Evolutionary conservation across 495 filamentous ascomycete genomes (phyloP).

Genomic region (Penicillium samsonianum): DNA sequence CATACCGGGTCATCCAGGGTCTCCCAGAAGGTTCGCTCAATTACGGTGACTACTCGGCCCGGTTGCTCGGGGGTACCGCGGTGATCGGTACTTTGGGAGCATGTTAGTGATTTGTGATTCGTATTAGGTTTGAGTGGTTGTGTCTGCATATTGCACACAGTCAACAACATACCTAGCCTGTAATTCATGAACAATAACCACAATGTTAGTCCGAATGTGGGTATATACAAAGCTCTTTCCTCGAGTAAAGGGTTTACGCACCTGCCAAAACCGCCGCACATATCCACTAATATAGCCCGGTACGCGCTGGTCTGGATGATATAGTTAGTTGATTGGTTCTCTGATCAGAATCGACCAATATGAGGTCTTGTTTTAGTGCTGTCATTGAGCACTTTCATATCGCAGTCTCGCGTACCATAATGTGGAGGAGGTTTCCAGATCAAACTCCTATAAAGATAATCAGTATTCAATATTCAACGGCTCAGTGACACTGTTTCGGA

Average conservation of each 20-base stretch:
- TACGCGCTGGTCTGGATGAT: slow-evolving; percentile 67
- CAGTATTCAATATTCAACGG: not conserved
- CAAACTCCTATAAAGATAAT: slow-evolving; percentile 64
- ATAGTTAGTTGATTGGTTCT: slow-evolving; percentile 5
- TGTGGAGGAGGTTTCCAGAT: slow-evolving; percentile 99
- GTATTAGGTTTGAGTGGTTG: not conserved
- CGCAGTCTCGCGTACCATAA: slow-evolving; percentile 64
- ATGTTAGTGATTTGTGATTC: slow-evolving; percentile 1
- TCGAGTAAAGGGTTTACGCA: slow-evolving; percentile 7
- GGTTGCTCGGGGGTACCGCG: slow-evolving; percentile 85
- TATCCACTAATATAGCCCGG: slow-evolving; percentile 94
- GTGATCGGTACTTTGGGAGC: slow-evolving; percentile 71
- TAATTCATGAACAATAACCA: slow-evolving; percentile 12
- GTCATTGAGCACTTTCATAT: not conserved
- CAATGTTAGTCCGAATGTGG: slow-evolving; percentile 1
- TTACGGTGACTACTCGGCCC: slow-evolving; percentile 91
- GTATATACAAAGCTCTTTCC: too few species aligned
- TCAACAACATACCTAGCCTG: slow-evolving; percentile 38
- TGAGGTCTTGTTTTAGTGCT: not conserved
- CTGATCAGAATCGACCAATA: not conserved
- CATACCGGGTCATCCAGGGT: slow-evolving; percentile 64
- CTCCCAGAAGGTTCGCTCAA: slow-evolving; percentile 78
- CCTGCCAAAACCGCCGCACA: slow-evolving; percentile 98
- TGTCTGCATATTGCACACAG: not conserved
- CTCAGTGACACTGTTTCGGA: not conserved